These are phyloP conservation scores for Colletotrichum sp. DNA, from an alignment of 2,329 filamentous ascomycete genomes.

Conservation along the genomic window DNA sequence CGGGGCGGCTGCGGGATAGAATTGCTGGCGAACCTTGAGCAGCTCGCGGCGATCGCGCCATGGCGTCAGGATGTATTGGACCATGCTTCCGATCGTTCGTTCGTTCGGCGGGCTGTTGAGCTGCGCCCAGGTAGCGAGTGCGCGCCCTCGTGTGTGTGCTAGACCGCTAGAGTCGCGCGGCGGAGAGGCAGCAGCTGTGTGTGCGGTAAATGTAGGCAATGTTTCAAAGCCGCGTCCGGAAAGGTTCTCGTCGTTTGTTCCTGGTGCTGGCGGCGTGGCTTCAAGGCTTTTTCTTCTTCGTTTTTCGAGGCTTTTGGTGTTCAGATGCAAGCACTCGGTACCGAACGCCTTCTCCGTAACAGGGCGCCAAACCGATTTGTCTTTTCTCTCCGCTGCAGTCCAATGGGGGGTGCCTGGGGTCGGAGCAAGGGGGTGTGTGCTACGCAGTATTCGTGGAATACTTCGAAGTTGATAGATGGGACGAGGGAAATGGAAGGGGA, in stretches of 20 bases:
- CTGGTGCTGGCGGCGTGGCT: neutral
- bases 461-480: neutral
- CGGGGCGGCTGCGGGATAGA: slow-evolving; percentile 55
- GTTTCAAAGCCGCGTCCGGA: neutral
- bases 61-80: slow-evolving; percentile 75
- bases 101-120: neutral
- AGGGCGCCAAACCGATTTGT: neutral
- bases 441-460: neutral
- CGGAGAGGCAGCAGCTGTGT: neutral
- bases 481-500: neutral
- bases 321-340: neutral
- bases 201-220: neutral
- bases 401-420: neutral
- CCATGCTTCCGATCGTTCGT: slow-evolving; percentile 48
- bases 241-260: neutral
- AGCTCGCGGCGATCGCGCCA: slow-evolving; percentile 74
- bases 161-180: neutral
- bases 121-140: neutral
- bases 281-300: neutral
- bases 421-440: neutral
- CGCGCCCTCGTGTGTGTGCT: neutral
- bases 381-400: neutral
- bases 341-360: neutral
- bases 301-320: neutral
- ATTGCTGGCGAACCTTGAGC: slow-evolving; percentile 65